Evolutionary conservation across 2,329 filamentous ascomycete genomes (phyloP).

Genomic region (Sporothrix humicola): DNA sequence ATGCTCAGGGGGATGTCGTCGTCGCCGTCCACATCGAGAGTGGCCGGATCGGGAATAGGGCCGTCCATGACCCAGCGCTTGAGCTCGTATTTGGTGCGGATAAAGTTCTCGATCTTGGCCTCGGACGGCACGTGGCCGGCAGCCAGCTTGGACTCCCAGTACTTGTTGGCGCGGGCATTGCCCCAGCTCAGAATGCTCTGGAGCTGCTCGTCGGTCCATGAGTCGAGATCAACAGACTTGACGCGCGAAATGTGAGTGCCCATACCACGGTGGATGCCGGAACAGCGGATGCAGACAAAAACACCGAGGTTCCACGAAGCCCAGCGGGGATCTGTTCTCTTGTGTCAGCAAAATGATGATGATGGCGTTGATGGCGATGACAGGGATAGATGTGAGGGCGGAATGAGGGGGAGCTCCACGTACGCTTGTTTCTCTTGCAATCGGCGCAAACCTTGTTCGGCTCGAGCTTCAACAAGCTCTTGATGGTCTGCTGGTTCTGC

Average conservation of each 20-base stretch:
- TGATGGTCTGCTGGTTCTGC: constrained; percentile 92
- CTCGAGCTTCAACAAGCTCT: constrained; percentile 92
- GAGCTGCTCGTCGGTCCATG: constrained; percentile 98
- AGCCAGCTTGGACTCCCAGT: constrained; percentile 96
- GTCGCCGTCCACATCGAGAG: constrained; percentile 81
- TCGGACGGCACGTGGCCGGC: constrained; percentile 91
- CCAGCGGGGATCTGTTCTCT: constrained; percentile 86
- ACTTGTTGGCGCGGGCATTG: constrained; percentile 95
- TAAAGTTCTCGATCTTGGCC: constrained; percentile 99
- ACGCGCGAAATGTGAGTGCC: constrained; percentile 97
- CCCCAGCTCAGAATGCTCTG: constrained; percentile 95
- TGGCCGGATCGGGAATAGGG: constrained; percentile 88
- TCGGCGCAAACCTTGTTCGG: constrained; percentile 96
- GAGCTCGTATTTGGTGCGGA: constrained; percentile 97
- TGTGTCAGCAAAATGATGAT: neutral
- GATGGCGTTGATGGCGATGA: neutral
- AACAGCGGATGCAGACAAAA: constrained; percentile 97
- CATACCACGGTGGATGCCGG: constrained; percentile 98
- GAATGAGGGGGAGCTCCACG: constrained; percentile 44
- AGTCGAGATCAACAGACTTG: constrained; percentile 96
- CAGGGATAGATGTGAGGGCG: neutral
- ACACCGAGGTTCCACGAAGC: constrained; percentile 98
- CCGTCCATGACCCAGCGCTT: constrained; percentile 99
- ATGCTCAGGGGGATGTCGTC: constrained; percentile 74
- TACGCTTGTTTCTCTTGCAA: constrained; percentile 98